Base-by-base conservation (phyloP, 805 yeast genomes). In the Cyberlindnera mississippiensis region DNA sequence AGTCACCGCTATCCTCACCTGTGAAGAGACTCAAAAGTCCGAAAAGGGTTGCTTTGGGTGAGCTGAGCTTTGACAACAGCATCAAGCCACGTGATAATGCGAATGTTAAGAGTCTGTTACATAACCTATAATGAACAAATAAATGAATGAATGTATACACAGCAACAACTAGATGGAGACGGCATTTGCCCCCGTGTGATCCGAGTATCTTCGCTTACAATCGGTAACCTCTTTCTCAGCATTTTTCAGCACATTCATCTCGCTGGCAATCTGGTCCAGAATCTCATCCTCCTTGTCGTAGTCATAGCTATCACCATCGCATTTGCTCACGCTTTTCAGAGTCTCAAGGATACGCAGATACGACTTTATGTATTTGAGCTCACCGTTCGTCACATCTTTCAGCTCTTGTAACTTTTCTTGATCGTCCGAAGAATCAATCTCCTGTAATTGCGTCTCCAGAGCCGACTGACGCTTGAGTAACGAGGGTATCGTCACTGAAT, bases 261-360 rank as follows among this genome's bases (percentile, higher is more conserved):
- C 51, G 9, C 35, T 35, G 14, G 46, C 51, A 18, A 57, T 55
- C 18, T 36, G 33, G 29, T 51, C 52, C 35, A 57, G 37, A 6
- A 57, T 50, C 36, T 52, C 52, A 41, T 51, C 54, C 40, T 57
- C 61, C 30, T 42, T 51, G 14, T 54, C 59, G 35, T 54, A 57
- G 38, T 57, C 59, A 28, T 57, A 57, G n/a, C 31, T 33, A 4
- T 22, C 28, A 28, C 38, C 44, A 2, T 44, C 44, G 20, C 53
- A 50, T 11, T 17, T 34, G 22, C 31, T 15, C 15, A 56, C 42
- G 1, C 48, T 39, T 6, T 52, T 49, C 20, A 56, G 33, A 18
- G 35, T 37, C n/a, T 48, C 48, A 20, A 56, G 33, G 4, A 56
- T 45, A 9, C 31, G 32, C 12, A 54, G 30, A 28, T 56, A 55